Base-by-base conservation (phyloP, 371 early-diverging fungal species). In the Amoeboaphelidium protococcarum region DNA sequence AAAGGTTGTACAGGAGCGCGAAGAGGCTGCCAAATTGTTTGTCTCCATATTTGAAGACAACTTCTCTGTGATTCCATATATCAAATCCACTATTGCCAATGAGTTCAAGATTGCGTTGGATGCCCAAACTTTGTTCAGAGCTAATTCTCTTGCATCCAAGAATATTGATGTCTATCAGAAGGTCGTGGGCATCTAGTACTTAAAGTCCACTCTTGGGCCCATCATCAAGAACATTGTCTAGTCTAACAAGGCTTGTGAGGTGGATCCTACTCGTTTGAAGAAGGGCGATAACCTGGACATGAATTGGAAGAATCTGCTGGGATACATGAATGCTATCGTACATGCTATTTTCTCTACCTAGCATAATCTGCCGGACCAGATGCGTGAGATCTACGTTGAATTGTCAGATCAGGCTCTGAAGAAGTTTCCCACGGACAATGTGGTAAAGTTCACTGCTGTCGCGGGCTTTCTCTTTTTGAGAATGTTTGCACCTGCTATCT, bases 401-500 rank as follows among this genome's bases (percentile, higher is more conserved):
- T 3, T 50, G 13, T 23, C 13, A 20, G 12, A 21, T 0, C 0
- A 2, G 20, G 50, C 44, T 1, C 2, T 12, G 3, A 6, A 1
- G 2, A 4, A 16, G 25, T 52, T 44, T 42, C 50, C 50, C 0
- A 26, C 21, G 26, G 26, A 50, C 25, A 3, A 23, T 0, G 16
- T 37, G n/a, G 20, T 25, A 10, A 13, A 1, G 22, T 50, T 31
- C 22, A 45, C 45, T 2, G 50, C 31, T 25, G 53, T 52, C 24
- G 16, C 44, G 13, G 47, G 42, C 10, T 52, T 52, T 22, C 10
- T 52, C 16, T 52, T 52, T 25, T 45, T 52, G 40, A 43, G 53
- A 2, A 41, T 52, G 12, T 49, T 52, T 25, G 46, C 53, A 16
- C 45, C 53, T 1, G 53, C 53, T 3, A 26, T 52, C 20, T 42